These are phyloP conservation scores for Smallanthus sonchifolius DNA, from an alignment of 129 eudicot species.

Conservation along the genomic window DNA sequence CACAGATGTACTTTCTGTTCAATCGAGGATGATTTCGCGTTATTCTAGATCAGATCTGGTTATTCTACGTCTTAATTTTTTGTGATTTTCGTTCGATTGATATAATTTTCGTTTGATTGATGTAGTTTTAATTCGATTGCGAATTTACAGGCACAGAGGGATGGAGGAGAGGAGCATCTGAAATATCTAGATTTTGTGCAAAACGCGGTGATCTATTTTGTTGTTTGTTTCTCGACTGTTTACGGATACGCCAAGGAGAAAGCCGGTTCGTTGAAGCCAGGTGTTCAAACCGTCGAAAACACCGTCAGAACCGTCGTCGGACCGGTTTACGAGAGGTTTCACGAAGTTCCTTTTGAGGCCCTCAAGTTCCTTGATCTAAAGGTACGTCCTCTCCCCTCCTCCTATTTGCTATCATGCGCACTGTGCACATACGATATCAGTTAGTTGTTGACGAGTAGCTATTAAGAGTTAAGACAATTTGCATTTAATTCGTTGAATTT, in stretches of 20 bases:
- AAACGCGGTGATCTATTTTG: slow-evolving; percentile 40
- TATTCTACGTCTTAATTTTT: not conserved
- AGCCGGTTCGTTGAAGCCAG: slow-evolving; percentile 59
- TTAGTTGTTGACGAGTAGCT: too few relatives aligned
- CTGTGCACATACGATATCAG: not conserved
- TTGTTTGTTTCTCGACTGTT: slow-evolving; percentile 42
- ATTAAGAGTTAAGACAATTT: too few relatives aligned
- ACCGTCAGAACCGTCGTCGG: slow-evolving; percentile 63
- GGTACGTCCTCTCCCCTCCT: slow-evolving; percentile 32
- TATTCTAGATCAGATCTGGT: slow-evolving; percentile 28
- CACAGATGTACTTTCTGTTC: not conserved
- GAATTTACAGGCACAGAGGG: slow-evolving; percentile 44
- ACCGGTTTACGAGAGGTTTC: slow-evolving; percentile 63
- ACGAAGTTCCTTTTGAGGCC: slow-evolving; percentile 47
- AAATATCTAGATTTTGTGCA: slow-evolving; percentile 73
- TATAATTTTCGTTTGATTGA: not conserved
- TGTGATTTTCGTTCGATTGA: not conserved
- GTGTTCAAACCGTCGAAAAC: slow-evolving; percentile 66
- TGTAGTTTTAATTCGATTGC: not conserved
- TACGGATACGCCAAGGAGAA: slow-evolving; percentile 66
- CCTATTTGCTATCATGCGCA: not conserved
- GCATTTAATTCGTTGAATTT: not conserved
- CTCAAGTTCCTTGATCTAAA: slow-evolving; percentile 68
- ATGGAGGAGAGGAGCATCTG: slow-evolving; percentile 44
- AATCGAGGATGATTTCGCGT: not conserved